These are phyloP conservation scores for Westerdykella aurantiaca DNA, from an alignment of 2,329 filamentous ascomycete genomes.

Conservation along the genomic window DNA sequence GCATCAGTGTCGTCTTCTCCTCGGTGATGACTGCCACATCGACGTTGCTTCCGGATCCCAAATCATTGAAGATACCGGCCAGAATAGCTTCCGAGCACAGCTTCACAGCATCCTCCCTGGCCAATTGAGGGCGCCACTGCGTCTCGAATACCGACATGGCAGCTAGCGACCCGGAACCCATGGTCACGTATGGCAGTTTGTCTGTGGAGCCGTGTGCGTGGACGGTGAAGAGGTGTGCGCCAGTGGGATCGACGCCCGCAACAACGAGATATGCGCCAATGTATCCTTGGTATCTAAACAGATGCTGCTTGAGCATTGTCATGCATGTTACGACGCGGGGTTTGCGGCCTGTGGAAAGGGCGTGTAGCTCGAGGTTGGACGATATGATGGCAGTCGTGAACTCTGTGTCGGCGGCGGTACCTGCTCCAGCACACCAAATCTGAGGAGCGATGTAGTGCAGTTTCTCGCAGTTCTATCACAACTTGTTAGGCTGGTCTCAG, in stretches of 20 bases:
- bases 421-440: conserved; percentile 98
- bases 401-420: conserved; percentile 96
- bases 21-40: conserved; percentile 93
- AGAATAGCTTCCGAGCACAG: conserved; percentile 82
- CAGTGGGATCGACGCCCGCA: conserved; percentile 92
- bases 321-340: conserved; percentile 98
- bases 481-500: conserved; percentile 13
- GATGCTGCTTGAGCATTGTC: conserved; percentile 98
- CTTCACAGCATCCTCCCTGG: conserved; percentile 73
- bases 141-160: conserved; percentile 99
- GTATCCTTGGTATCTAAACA: conserved; percentile 96
- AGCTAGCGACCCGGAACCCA: conserved; percentile 92
- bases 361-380: conserved; percentile 95
- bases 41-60: conserved; percentile 95
- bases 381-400: conserved; percentile 98
- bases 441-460: conserved; percentile 97
- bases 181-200: conserved; percentile 98
- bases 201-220: conserved; percentile 98
- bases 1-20: conserved; percentile 88
- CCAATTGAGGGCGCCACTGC: conserved; percentile 77
- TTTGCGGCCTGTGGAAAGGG: conserved; percentile 91
- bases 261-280: conserved; percentile 98
- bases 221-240: conserved; percentile 92
- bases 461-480: conserved; percentile 86
- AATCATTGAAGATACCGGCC: conserved; percentile 97